Conservation (phyloP, 441 rosid genomes). For the Populus hybrid region DNA sequence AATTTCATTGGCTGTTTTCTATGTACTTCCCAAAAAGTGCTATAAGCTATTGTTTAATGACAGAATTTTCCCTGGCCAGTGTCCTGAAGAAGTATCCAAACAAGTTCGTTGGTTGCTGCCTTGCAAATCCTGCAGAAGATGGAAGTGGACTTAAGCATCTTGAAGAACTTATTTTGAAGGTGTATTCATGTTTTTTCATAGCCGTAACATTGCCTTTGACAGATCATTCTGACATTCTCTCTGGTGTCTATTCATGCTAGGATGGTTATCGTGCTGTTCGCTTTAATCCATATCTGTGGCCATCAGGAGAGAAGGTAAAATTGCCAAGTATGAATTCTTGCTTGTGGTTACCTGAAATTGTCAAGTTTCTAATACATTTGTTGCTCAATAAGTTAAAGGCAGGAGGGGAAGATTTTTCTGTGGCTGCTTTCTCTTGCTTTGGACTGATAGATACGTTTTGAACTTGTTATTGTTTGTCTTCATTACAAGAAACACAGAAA, state of each 20-base stretch:
- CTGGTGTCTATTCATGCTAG: constrained; percentile 35
- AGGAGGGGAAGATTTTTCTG: neutral
- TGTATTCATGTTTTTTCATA: constrained; percentile 23
- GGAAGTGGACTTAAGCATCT: constrained; percentile 69
- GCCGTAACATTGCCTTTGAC: neutral
- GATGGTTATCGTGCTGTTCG: constrained; percentile 83
- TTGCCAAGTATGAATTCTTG: too few relatives aligned
- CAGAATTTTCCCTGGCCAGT: constrained; percentile 33
- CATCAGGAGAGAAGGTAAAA: constrained; percentile 71
- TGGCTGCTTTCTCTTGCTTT: neutral
- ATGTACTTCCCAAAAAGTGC: neutral
- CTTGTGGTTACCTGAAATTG: neutral
- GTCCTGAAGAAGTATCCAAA: constrained; percentile 71
- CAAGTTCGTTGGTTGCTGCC: constrained; percentile 89
- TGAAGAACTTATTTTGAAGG: constrained; percentile 80
- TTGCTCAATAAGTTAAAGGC: neutral
- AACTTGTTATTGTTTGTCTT: neutral
- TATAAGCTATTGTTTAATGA: constrained; percentile 1
- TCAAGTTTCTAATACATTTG: neutral
- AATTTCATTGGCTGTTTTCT: constrained; percentile 8
- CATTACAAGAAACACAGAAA: neutral
- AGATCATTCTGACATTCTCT: constrained; percentile 18
- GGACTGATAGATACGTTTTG: neutral
- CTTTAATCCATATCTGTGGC: constrained; percentile 94
- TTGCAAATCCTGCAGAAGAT: constrained; percentile 92